Evolutionary conservation across 208 protist species (phyloP), one percentile per base, ranked within the genome.

Genomic region (Perkinsela sp.): DNA sequence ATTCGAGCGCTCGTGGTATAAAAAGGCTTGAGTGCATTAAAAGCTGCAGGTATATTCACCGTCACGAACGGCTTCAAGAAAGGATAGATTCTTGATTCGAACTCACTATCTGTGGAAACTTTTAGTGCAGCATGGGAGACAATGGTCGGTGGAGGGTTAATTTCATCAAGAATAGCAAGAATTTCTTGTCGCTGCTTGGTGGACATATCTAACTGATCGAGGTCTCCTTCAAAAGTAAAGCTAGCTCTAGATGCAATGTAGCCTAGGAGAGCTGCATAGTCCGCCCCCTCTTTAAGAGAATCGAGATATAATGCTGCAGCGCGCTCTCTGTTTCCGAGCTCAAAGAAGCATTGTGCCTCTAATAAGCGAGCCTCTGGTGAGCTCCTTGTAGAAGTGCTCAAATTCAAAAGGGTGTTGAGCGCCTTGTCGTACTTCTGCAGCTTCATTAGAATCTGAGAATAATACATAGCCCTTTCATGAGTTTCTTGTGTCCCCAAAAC

Each of bases 1-100:
- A n/a, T n/a, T n/a, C n/a, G n/a, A n/a, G n/a, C n/a, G n/a, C n/a
- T n/a, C 29, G n/a, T 30, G 40, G 1, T 68, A n/a, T n/a, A 70
- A 15, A 31, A 72, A 16, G 29, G 70, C 69, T 69, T 72, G 29
- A 29, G 22, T 31, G 70, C n/a, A 57, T 22, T 57, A 22, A 57
- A 57, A n/a, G 22, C 22, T 22, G 40, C 6, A n/a, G 22, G 22
- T n/a, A 57, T 57, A 22, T 57, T 57, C 6, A 57, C 13, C 40
- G 6, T 57, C 13, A 57, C 40, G 40, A 57, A 57, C 22, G 40
- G 40, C 40, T 57, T 6, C 40, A 57, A n/a, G 22, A 57, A 57
- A 57, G 40, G 6, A 22, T 22, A 6, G 6, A 57, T 57, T 22
- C 40, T 6, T n/a, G 40, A n/a, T 6, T 6, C 40, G 22, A 57